Percentiles rank a stretch among this genome's conserved stretches.
Conservation (phyloP, 495 filamentous ascomycete genomes). For the Aspergillus baeticus region DNA sequence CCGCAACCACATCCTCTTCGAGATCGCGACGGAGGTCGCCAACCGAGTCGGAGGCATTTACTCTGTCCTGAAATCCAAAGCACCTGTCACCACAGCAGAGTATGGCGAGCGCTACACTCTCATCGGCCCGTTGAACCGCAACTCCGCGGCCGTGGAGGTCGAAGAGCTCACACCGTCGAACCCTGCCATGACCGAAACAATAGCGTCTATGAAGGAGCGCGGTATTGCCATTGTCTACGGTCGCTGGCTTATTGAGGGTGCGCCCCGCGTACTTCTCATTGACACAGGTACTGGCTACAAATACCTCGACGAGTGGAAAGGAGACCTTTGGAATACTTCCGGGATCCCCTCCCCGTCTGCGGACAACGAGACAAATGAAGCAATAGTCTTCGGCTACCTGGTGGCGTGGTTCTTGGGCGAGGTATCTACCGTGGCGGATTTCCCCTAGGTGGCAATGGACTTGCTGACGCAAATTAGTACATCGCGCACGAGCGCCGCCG, state of each 20-base stretch:
- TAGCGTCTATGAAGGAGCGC: slow-evolving; percentile 84
- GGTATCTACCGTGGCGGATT: slow-evolving; percentile 50
- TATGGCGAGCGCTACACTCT: slow-evolving; percentile 97
- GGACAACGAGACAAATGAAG: slow-evolving; percentile 95
- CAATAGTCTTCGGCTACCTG: slow-evolving; percentile 95
- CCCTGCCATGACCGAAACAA: slow-evolving; percentile 75
- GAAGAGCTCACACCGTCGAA: slow-evolving; percentile 85
- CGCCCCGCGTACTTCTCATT: slow-evolving; percentile 89
- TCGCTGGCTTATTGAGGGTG: slow-evolving; percentile 96
- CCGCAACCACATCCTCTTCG: slow-evolving; percentile 83
- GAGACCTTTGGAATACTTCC: slow-evolving; percentile 89
- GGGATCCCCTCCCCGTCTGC: slow-evolving; percentile 87
- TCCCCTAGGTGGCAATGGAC: neutral
- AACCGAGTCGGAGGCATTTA: slow-evolving; percentile 99
- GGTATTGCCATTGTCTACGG: slow-evolving; percentile 92
- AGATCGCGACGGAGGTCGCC: slow-evolving; percentile 94
- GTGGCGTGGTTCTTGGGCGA: slow-evolving; percentile 98
- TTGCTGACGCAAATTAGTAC: slow-evolving; percentile 55
- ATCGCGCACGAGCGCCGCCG: slow-evolving; percentile 86
- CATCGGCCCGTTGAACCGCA: slow-evolving; percentile 88
- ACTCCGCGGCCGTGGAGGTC: slow-evolving; percentile 93
- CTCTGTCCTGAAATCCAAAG: slow-evolving; percentile 98
- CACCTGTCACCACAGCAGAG: slow-evolving; percentile 93
- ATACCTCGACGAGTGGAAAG: slow-evolving; percentile 95
- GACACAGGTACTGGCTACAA: slow-evolving; percentile 90